Evolutionary conservation across 768 basidiomycete species (phyloP).

Genomic region (Lactarius trivialis): DNA sequence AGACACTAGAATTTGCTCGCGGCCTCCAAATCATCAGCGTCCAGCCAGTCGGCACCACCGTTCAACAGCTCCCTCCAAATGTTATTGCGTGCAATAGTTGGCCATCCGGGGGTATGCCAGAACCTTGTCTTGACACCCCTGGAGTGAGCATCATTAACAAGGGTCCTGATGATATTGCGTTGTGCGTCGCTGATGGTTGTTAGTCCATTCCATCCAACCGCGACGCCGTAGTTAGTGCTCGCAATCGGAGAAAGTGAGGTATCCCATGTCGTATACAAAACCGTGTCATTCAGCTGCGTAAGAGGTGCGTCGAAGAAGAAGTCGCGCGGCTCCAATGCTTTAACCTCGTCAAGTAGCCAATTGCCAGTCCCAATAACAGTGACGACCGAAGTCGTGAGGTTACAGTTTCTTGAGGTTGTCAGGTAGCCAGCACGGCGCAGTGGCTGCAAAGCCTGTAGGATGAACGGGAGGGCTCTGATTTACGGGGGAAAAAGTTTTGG

Average conservation of each 20-base stretch:
- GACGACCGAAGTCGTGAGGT: constrained; percentile 33
- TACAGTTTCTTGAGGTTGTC: constrained; percentile 40
- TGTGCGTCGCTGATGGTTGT: constrained; percentile 37
- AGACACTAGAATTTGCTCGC: constrained; percentile 30
- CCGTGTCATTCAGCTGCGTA: constrained; percentile 33
- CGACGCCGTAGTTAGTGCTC: constrained; percentile 40
- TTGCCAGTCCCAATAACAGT: constrained; percentile 48
- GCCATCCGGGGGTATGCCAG: constrained; percentile 49
- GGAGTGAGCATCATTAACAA: constrained; percentile 40
- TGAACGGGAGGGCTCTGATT: constrained; percentile 37
- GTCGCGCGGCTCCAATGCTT: constrained; percentile 40
- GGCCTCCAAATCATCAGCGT: constrained; percentile 45
- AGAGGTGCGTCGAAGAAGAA: constrained; percentile 50
- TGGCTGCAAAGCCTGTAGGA: constrained; percentile 41
- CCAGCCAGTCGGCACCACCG: constrained; percentile 45
- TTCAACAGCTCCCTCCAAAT: constrained; percentile 41
- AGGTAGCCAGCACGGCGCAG: constrained; percentile 40
- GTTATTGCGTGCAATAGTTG: constrained; percentile 36
- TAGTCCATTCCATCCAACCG: constrained; percentile 45
- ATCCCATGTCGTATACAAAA: constrained; percentile 36
- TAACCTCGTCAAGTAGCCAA: constrained; percentile 42
- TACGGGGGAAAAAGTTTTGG: not conserved
- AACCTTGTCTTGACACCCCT: constrained; percentile 43
- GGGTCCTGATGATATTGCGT: constrained; percentile 33
- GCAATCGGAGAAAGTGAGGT: constrained; percentile 42